phyloP scores from a whole-genome alignment of 129 eudicot genomes.

The Tanacetum coccineum region DNA sequence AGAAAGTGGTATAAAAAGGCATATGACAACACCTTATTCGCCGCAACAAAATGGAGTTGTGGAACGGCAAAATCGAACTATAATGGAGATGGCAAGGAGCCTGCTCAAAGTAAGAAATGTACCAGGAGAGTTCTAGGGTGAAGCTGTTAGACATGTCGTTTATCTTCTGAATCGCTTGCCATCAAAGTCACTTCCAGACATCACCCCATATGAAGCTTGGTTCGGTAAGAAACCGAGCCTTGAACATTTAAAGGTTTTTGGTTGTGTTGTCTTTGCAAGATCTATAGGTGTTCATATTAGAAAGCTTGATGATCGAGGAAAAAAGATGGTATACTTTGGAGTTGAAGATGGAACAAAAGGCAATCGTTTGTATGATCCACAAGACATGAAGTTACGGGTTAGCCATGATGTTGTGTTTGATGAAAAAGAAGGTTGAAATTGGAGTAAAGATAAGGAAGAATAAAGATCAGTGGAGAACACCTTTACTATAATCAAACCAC shows the following conservation, averaged over 20 bases:
- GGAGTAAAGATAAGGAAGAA: background rate
- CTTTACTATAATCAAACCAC: background rate
- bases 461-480: background rate
- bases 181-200: background rate
- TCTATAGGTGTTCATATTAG: background rate
- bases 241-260: background rate
- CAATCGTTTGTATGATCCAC: background rate
- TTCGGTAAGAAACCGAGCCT: background rate
- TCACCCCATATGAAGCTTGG: background rate
- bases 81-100: background rate
- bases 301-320: background rate
- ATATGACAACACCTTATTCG: background rate
- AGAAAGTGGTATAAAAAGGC: too few relatives aligned
- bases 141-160: background rate
- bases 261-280: background rate
- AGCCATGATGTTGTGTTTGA: background rate
- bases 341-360: background rate
- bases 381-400: background rate
- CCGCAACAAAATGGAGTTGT: constrained; percentile 8
- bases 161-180: background rate
- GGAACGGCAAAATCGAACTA: background rate
- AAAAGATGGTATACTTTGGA: background rate
- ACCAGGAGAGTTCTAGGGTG: background rate
- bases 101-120: background rate
- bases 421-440: background rate